phyloP scores from a whole-genome alignment of 495 filamentous ascomycete species.

The Talaromyces ruber region DNA sequence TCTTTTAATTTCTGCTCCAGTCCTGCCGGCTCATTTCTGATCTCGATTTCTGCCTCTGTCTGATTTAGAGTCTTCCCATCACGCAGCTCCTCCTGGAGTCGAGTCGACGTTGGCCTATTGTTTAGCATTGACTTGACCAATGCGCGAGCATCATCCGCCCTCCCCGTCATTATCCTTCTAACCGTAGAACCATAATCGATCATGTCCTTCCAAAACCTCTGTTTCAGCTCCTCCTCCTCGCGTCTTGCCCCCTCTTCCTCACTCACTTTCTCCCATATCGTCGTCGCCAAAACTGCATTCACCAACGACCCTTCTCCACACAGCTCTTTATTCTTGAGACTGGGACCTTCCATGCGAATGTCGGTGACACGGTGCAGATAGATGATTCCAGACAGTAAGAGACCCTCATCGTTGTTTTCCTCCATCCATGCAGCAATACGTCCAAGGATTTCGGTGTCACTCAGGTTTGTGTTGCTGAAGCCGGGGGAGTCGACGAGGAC shows the following conservation, averaged over 20 bases:
- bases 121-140: slow-evolving; percentile 1
- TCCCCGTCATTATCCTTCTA: too few relatives aligned
- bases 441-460: slow-evolving; percentile 27
- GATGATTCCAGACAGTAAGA: slow-evolving; percentile 16
- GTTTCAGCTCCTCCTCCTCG: slow-evolving; percentile 24
- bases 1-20: slow-evolving; percentile 8
- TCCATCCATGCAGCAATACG: slow-evolving; percentile 24
- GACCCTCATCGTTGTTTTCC: slow-evolving; percentile 8
- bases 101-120: slow-evolving; percentile 15
- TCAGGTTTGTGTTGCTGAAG: slow-evolving; percentile 28
- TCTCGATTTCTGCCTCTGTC: slow-evolving; percentile 23
- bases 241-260: slow-evolving; percentile 17
- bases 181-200: slow-evolving; percentile 18
- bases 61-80: slow-evolving; percentile 19
- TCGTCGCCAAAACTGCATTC: slow-evolving; percentile 27
- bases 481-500: slow-evolving; percentile 36
- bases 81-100: slow-evolving; percentile 28
- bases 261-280: slow-evolving; percentile 23
- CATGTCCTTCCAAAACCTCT: slow-evolving; percentile 32
- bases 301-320: slow-evolving; percentile 11
- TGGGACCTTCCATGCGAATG: slow-evolving; percentile 12
- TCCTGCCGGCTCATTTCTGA: slow-evolving; percentile 7
- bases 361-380: slow-evolving; percentile 21
- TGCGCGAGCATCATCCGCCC: too few relatives aligned
- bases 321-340: slow-evolving; percentile 9